Base-by-base conservation (phyloP, 208 protist genomes). In the Crithidia bombi region DNA sequence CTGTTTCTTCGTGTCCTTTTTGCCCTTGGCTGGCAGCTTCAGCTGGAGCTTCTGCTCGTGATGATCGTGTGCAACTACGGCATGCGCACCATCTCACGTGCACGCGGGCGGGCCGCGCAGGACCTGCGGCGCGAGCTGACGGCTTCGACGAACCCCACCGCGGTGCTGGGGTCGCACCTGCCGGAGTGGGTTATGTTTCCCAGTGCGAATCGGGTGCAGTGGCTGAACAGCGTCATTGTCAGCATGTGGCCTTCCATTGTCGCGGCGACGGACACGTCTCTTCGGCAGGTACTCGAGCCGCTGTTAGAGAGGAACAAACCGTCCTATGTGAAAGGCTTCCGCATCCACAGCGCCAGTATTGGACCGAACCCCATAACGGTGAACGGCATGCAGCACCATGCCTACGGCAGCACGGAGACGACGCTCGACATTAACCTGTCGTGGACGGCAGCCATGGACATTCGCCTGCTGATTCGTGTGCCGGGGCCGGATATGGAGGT, bases 111-210 rank as follows among this genome's bases (percentile, higher is more conserved):
- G 14, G 65, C 80, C 23, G 62, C 54, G 47, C 51, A 85, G 57
- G 75, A 90, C 17, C 71, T 82, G 15, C 82, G 83, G 30, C 55
- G 44, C 15, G 56, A 83, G 28, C 54, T 93, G 36, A 67, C 79
- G 12, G 47, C 74, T n/a, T 75, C 76, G 33, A 63, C 70, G 36
- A 82, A 85, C 54, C 67, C 82, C 7, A 83, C 79, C 14, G 35
- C 14, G 17, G 63, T 93, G 26, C 62, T 93, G 14, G 84, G 84
- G 17, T 70, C 72, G 14, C 72, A 90, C 49, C 58, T 93, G 43
- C 87, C 87, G 15, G 82, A 89, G 74, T 93, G 87, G 87, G 73
- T 93, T 6, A 80, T 73, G 28, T 84, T 85, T 44, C 87, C 87
- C n/a, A 90, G 76, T 56, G 71, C 72, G 12, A 86, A 83, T 71